Base-by-base conservation (phyloP, 768 basidiomycete genomes). In the Hirschioporus abietinus region DNA sequence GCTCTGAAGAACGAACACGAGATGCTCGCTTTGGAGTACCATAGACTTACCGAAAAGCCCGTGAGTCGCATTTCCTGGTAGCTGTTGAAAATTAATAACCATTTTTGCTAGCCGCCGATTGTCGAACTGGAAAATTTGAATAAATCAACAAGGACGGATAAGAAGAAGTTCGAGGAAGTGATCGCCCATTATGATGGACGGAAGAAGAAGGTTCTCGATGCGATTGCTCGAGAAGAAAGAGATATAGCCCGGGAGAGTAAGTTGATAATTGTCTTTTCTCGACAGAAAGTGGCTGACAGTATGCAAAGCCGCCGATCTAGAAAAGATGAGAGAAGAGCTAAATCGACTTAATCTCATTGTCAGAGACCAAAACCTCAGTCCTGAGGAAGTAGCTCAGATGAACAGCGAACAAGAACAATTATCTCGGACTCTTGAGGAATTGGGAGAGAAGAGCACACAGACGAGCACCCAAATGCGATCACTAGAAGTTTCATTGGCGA, bases 321-420 rank as follows among this genome's bases (percentile, higher is more conserved):
- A 88, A 58, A 81, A 84, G 60, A 81, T 92, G 35, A 85, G 84
- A 68, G 75, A 76, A 27, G 92, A 95, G 71, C 85, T 90, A 69
- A 80, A 81, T 26, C 84, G 82, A 65, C 81, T 95, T 27, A 78
- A 80, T 9, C 81, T 83, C 0, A 83, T 89, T 1, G 92, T 99
- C 30, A 89, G 88, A 72, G 86, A 80, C 35, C 97, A 99, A 76
- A 96, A 97, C 72, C 83, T 99, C 59, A 86, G 92, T 1, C 91
- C 92, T 0, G 93, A 96, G 75, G 96, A 99, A 76, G 94, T 97
- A 58, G 78, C 86, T 65, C 88, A 88, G 42, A 96, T 99, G 93
- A 95, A 90, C 71, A 87, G 87, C 5, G 95, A 98, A 70, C 90
- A 94, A 66, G 92, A 95, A 71, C 86, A 82, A 27, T 82, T 96